phyloP scores from a whole-genome alignment of 1,284 basidiomycete species.

The Apiotrichum porosum region DNA sequence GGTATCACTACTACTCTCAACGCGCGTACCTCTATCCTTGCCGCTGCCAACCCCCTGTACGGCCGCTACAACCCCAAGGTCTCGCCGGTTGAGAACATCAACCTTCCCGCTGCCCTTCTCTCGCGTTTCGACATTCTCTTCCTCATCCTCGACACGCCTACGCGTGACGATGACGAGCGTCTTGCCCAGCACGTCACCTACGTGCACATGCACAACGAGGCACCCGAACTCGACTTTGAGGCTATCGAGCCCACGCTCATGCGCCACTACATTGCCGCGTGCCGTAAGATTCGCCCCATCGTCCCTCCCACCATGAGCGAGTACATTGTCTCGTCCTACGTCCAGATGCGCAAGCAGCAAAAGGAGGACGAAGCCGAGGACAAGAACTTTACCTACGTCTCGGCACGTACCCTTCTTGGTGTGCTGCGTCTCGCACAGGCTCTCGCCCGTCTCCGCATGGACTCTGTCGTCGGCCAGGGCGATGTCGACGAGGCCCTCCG shows the following conservation, averaged over 20 bases:
- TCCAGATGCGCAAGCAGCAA: constrained; percentile 84
- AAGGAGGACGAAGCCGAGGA: constrained; percentile 87
- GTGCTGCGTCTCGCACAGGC: constrained; percentile 93
- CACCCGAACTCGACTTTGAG: constrained; percentile 72
- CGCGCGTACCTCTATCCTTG: constrained; percentile 96
- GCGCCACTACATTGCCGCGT: constrained; percentile 92
- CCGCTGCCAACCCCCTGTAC: constrained; percentile 96
- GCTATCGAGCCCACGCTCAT: constrained; percentile 81
- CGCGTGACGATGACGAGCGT: constrained; percentile 88
- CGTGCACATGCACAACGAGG: constrained; percentile 93
- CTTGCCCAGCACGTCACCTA: constrained; percentile 96
- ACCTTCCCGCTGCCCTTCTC: constrained; percentile 90
- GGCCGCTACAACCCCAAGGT: constrained; percentile 97
- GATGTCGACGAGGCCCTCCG: constrained; percentile 97
- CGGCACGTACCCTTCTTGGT: constrained; percentile 91
- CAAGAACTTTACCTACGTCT: constrained; percentile 88
- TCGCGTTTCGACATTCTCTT: constrained; percentile 96
- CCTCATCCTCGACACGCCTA: constrained; percentile 93
- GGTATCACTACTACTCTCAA: constrained; percentile 98
- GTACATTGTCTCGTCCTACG: constrained; percentile 93
- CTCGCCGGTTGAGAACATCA: constrained; percentile 98
- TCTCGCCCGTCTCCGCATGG: constrained; percentile 82
- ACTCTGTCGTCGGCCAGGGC: constrained; percentile 68
- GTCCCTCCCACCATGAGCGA: constrained; percentile 82
- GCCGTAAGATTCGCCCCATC: constrained; percentile 80